phyloP scores from a whole-genome alignment of 2,329 filamentous ascomycete species.

The Diaporthe sp. region DNA sequence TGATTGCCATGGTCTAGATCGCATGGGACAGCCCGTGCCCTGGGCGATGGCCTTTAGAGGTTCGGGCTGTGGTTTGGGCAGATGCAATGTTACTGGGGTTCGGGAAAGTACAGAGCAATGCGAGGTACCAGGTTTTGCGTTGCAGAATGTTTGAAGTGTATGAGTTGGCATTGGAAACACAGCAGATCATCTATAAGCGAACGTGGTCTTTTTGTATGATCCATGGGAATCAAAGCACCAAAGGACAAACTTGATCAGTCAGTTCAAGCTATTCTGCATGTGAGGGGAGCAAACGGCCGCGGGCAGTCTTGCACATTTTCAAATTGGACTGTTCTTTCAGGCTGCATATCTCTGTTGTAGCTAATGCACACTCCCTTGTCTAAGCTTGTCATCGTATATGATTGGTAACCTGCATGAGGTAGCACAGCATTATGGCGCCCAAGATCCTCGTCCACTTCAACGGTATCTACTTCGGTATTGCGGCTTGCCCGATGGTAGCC shows the following conservation, averaged over 20 bases:
- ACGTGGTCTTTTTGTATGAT: neutral
- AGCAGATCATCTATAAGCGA: neutral
- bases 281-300: neutral
- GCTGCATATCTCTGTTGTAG: neutral
- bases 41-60: neutral
- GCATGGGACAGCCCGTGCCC: neutral
- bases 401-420: neutral
- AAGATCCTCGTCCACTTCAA: neutral
- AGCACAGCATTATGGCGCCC: neutral
- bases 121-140: neutral
- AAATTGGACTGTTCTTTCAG: neutral
- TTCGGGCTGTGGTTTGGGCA: too few relatives aligned
- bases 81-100: neutral
- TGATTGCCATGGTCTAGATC: neutral
- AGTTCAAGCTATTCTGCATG: neutral
- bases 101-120: neutral
- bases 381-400: neutral
- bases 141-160: neutral
- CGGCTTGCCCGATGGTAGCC: neutral
- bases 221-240: neutral
- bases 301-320: neutral
- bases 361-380: neutral
- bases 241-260: neutral
- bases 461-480: too few relatives aligned
- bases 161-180: neutral